A percentile compares a stretch with the other conserved stretches of the same genome.
These are phyloP conservation scores for Alisma plantagoaquatica DNA, from an alignment of 106 monocot genomes.

Conservation along the genomic window DNA sequence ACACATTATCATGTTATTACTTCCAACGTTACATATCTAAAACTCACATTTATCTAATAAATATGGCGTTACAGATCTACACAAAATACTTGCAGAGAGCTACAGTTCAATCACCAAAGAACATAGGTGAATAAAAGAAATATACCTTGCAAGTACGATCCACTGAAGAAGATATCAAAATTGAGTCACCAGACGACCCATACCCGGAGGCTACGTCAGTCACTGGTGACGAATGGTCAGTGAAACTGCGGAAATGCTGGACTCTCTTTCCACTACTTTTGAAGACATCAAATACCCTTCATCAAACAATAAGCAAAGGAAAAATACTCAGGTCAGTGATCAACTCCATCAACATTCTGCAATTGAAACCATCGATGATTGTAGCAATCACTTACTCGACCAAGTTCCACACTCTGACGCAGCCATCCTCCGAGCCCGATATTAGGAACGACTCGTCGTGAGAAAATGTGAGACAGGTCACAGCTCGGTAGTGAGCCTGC, in stretches of 20 bases:
- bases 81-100: too few species aligned
- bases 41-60: too few species aligned
- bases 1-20: too few species aligned
- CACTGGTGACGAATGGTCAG: conserved; percentile 47
- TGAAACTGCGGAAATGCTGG: conserved; percentile 40
- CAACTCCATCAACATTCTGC: too few species aligned
- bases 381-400: conserved; percentile 28
- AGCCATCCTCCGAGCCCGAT: conserved; percentile 72
- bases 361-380: neutral
- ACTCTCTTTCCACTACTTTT: conserved; percentile 18
- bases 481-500: conserved; percentile 63
- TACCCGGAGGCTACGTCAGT: conserved; percentile 49
- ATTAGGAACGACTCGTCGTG: conserved; percentile 60
- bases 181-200: conserved; percentile 59
- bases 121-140: too few species aligned
- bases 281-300: conserved; percentile 57
- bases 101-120: too few species aligned
- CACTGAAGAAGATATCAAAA: conserved; percentile 68
- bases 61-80: too few species aligned
- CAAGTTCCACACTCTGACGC: conserved; percentile 72
- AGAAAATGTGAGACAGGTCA: conserved; percentile 57
- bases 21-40: too few species aligned
- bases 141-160: conserved; percentile 93
- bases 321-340: neutral
- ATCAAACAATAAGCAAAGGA: neutral